Base-by-base conservation (phyloP, 2,329 filamentous ascomycete genomes). In the Zymoseptoria brevis region DNA sequence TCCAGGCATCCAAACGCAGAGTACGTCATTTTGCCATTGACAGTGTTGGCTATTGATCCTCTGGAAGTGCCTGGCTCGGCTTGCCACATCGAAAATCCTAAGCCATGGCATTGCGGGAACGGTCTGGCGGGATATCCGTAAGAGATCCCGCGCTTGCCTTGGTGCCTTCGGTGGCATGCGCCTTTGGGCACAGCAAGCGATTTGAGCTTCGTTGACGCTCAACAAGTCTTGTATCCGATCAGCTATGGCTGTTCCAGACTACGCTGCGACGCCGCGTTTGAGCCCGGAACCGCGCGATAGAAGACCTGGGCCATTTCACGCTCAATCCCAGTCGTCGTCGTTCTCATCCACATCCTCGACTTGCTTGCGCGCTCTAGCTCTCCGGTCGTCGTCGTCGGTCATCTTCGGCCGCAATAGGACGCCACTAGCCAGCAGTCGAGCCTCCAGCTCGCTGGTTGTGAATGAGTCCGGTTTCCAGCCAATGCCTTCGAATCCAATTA, bases 401-500 rank as follows among this genome's bases (percentile, higher is more conserved):
- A 80, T 77, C 69, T 83, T 83, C 19, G 76, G 75, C 64, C 82
- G 75, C 54, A 77, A 74, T 56, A 84, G 67, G 1, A 83, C 81
- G 8, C 79, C 79, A 54, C 75, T 75, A n/a, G 69, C 67, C 52
- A 84, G 72, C 41, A 85, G 67, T 55, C 81, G 73, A 0, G 73
- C 74, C 64, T 85, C 82, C 52, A 85, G 69, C 59, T 83, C 80
- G 30, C 76, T 74, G 1, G 80, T 80, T 1, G 77, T 81, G 65
- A 85, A 83, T 3, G 71, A 79, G 65, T 84, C 81, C 30, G 75
- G 70, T 50, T 76, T 79, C 60, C 78, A 76, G 13, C 81, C 80
- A 8, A 85, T 72, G 2, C 81, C 81, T 64, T 84, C 82, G 64
- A 85, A 85, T 1, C 82, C 82, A 58, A 84, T 75, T 41, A 85